These are phyloP conservation scores for Mycosphaerella sp. DNA, from an alignment of 2,329 filamentous ascomycete species.

Conservation along the genomic window DNA sequence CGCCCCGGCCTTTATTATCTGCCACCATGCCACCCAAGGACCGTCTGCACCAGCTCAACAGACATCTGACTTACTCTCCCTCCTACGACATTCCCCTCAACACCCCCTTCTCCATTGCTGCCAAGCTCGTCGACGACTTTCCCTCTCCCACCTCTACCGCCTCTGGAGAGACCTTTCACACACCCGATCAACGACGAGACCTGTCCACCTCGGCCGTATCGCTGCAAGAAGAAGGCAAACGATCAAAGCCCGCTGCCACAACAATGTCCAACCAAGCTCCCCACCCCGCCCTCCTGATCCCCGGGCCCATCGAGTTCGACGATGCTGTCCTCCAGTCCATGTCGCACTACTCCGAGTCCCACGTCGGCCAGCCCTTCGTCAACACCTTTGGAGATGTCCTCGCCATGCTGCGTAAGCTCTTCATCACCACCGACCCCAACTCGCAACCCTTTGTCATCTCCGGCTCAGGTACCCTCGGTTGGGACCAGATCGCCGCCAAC, in stretches of 20 bases:
- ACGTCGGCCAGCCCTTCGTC: conserved; percentile 85
- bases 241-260: conserved; percentile 22
- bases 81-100: conserved; percentile 52
- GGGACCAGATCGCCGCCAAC: conserved; percentile 95
- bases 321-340: conserved; percentile 93
- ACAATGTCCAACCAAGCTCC: conserved; percentile 54
- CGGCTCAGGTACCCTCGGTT: conserved; percentile 90
- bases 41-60: conserved; percentile 51
- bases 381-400: conserved; percentile 86
- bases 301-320: conserved; percentile 96
- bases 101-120: conserved; percentile 57
- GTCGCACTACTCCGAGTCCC: conserved; percentile 93
- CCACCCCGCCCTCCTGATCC: conserved; percentile 78
- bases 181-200: conserved; percentile 23
- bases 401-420: conserved; percentile 81
- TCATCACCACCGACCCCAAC: conserved; percentile 75
- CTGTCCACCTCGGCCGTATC: conserved; percentile 24
- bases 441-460: conserved; percentile 91
- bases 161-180: conserved; percentile 21
- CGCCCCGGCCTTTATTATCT: conserved; percentile 1
- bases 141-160: conserved; percentile 7
- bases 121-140: conserved; percentile 32
- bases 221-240: conserved; percentile 25
- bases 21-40: conserved; percentile 31
- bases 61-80: conserved; percentile 52